Conservation (phyloP, 768 basidiomycete genomes). For the Hirschioporus abietinus region DNA sequence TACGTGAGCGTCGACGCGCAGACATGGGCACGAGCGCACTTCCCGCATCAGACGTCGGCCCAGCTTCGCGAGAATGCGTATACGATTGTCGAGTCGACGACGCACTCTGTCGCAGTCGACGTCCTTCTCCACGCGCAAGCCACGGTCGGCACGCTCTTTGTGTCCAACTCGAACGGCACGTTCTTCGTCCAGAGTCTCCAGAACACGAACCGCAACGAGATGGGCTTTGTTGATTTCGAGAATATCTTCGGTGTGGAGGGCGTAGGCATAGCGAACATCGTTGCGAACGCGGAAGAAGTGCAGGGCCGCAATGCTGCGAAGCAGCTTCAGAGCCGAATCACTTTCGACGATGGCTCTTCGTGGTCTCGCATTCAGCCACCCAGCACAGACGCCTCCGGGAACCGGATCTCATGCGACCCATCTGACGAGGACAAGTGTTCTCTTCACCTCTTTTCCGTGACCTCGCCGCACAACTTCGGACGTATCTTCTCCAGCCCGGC, state of each 20-base stretch:
- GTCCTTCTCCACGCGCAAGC: conserved; percentile 61
- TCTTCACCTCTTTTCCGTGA: conserved; percentile 90
- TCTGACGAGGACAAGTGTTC: conserved; percentile 59
- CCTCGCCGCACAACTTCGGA: conserved; percentile 88
- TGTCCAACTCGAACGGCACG: conserved; percentile 94
- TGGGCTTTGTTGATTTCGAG: conserved; percentile 93
- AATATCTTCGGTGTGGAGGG: conserved; percentile 82
- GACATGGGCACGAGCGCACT: conserved; percentile 83
- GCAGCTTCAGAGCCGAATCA: conserved; percentile 71
- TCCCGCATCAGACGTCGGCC: conserved; percentile 84
- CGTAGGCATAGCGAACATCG: conserved; percentile 85
- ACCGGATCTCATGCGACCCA: conserved; percentile 57
- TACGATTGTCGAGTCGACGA: conserved; percentile 91
- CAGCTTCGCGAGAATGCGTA: conserved; percentile 87
- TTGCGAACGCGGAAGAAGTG: conserved; percentile 79
- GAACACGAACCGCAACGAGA: conserved; percentile 86
- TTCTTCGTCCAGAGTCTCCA: conserved; percentile 88
- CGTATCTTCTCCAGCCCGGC: conserved; percentile 93
- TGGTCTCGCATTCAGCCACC: conserved; percentile 70
- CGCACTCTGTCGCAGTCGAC: conserved; percentile 91
- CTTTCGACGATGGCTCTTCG: conserved; percentile 79
- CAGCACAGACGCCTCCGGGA: conserved; percentile 50
- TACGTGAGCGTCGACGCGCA: conserved; percentile 84
- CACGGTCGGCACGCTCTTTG: conserved; percentile 85
- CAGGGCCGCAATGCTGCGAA: conserved; percentile 67